Conservation (phyloP, 2,329 filamentous ascomycete species). For the Dactylellina drechsleri region DNA sequence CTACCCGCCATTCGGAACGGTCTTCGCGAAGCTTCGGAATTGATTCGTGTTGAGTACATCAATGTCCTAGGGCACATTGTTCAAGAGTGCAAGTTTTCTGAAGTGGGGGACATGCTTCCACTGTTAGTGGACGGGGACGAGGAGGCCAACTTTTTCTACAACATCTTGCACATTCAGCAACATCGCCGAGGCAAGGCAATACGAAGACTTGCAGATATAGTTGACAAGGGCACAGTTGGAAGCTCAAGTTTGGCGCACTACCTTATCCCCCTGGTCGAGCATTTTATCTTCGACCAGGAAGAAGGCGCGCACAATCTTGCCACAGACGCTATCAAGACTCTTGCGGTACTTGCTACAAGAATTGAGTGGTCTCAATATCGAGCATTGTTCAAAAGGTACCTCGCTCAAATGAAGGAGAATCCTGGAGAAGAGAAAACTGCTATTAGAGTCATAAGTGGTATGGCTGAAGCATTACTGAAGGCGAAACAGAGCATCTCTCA, state of each 20-base stretch:
- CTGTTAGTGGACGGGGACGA: conserved; percentile 79
- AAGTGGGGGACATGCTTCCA: conserved; percentile 77
- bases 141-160: conserved; percentile 88
- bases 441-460: conserved; percentile 80
- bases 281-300: conserved; percentile 86
- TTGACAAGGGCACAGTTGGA: conserved; percentile 71
- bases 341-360: conserved; percentile 77
- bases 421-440: conserved; percentile 86
- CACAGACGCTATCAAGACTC: conserved; percentile 83
- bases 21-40: conserved; percentile 80
- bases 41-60: conserved; percentile 84
- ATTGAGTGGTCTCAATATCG: conserved; percentile 93
- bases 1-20: conserved; percentile 81
- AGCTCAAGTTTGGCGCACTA: conserved; percentile 85
- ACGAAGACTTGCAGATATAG: conserved; percentile 76
- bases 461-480: conserved; percentile 75
- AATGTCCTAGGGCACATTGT: conserved; percentile 82
- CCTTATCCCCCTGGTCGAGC: conserved; percentile 89
- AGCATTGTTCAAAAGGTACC: conserved; percentile 83
- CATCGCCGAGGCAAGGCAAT: conserved; percentile 86
- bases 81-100: conserved; percentile 75
- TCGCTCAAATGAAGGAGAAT: conserved; percentile 81
- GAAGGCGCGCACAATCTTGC: conserved; percentile 88
- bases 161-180: conserved; percentile 88
- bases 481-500: conserved; percentile 61